Evolutionary conservation across 2,329 filamentous ascomycete species (phyloP), one percentile per base, ranked within the genome.

Genomic region (Hortaea werneckii): DNA sequence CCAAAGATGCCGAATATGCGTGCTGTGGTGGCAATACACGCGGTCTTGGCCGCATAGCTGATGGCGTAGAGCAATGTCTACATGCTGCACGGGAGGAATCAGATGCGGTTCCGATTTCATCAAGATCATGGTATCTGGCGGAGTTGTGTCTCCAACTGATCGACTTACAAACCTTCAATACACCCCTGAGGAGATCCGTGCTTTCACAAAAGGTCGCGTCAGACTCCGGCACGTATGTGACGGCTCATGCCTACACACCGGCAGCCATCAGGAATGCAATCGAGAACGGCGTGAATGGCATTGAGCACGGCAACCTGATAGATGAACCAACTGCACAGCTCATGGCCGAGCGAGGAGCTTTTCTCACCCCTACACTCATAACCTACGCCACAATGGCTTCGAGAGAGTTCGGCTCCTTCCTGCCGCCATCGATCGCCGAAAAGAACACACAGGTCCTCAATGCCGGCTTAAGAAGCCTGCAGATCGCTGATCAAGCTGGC

Each of bases 221-320:
- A 5, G 70, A 73, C 46, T 62, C 66, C 6, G 68, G 69, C 4
- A 78, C 72, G 0, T 77, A 72, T 50, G 76, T 79, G 1, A 80
- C 76, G 1, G 72, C 73, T 2, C 77, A 80, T 52, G 74, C 74
- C 1, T 79, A 80, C 57, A 79, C 76, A 0, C 68, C 74, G 3
- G 58, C 63, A 37, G 70, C 75, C 0, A 79, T 81, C 34, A 66
- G 68, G 5, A 75, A 78, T 47, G 73, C 74, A 1, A 65, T 80
- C 13, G 66, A 72, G 11, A 74, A 79, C 42, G 78, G 75, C 5
- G 73, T 75, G 0, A 65, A 55, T 12, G 74, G 75, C 1, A 79
- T 80, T 50, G 77, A 80, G 49, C 77, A 80, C 52, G 80, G 78
- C 26, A 73, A 78, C 11, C 65, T 81, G n/a, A 65, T 80, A 43